These are phyloP conservation scores for Bruguiera gymnorhiza DNA, from an alignment of 345 rosid genomes.

Conservation along the genomic window DNA sequence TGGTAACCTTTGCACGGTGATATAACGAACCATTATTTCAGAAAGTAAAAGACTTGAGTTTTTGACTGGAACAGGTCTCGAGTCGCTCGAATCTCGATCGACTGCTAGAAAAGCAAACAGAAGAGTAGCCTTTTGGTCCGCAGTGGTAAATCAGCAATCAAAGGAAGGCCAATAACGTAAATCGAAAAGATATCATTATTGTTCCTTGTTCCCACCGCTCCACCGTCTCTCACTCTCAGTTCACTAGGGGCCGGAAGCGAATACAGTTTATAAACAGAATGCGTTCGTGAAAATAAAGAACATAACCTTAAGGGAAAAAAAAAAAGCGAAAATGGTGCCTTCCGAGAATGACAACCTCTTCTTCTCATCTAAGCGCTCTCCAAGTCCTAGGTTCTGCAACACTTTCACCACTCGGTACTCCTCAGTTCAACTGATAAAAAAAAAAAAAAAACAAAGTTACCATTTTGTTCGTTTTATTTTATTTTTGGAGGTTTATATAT, in stretches of 20 bases:
- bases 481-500: too few species aligned
- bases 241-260: neutral
- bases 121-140: too few species aligned
- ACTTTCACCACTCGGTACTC: constrained; percentile 57
- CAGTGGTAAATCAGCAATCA: constrained; percentile 7
- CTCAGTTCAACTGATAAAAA: too few species aligned
- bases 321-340: constrained; percentile 20
- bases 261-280: neutral
- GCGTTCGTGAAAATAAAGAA: neutral
- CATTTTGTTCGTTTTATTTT: too few species aligned
- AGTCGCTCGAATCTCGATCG: too few species aligned
- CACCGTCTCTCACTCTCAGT: too few species aligned
- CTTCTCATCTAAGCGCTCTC: constrained; percentile 37
- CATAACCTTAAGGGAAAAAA: neutral
- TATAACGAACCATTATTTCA: too few species aligned
- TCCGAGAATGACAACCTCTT: constrained; percentile 13
- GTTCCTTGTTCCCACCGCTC: neutral
- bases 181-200: neutral
- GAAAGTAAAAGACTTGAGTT: too few species aligned
- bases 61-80: too few species aligned
- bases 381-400: constrained; percentile 34
- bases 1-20: too few species aligned
- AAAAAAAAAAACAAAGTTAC: too few species aligned
- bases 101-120: too few species aligned
- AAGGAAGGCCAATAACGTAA: constrained; percentile 12